Evolutionary conservation across 495 filamentous ascomycete genomes (phyloP).

Genomic region (Patellaria atrata): DNA sequence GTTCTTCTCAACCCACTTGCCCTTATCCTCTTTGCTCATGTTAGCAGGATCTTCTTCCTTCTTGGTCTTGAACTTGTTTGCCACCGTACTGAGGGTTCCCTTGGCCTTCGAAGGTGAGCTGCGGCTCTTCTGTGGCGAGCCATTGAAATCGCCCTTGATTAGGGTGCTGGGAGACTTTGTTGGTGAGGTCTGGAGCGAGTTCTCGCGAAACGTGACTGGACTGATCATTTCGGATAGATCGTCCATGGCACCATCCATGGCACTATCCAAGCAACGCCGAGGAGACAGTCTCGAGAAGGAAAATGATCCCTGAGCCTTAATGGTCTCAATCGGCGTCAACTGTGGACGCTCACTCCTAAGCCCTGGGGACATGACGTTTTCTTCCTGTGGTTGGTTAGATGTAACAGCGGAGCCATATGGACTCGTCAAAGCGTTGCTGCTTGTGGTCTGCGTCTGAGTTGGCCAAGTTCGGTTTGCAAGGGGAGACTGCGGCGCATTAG

Average conservation of each 20-base stretch:
- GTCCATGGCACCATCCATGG: conserved; percentile 20
- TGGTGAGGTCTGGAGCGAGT: conserved; percentile 3
- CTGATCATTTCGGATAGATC: conserved; percentile 6
- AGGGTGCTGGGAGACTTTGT: conserved; percentile 8
- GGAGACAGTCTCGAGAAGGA: conserved; percentile 5
- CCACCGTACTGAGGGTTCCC: conserved; percentile 24
- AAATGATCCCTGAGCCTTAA: background rate
- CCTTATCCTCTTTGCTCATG: conserved; percentile 16
- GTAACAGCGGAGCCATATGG: background rate
- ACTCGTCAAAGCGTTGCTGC: background rate
- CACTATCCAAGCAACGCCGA: too few relatives aligned
- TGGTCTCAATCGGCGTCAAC: background rate
- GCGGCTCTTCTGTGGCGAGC: conserved; percentile 8
- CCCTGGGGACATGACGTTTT: conserved; percentile 7
- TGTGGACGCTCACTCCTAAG: conserved; percentile 7
- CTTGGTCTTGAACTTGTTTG: conserved; percentile 18
- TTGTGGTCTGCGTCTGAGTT: too few relatives aligned
- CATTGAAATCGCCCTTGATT: conserved; percentile 9
- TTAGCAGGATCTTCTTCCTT: conserved; percentile 9
- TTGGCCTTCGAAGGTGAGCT: conserved; percentile 21
- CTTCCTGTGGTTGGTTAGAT: conserved; percentile 1
- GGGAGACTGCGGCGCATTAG: too few relatives aligned
- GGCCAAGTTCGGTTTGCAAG: too few relatives aligned
- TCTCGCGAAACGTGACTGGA: background rate
- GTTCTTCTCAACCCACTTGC: conserved; percentile 9